phyloP scores from a whole-genome alignment of 2,329 filamentous ascomycete genomes.

The Cytospora paraplurivora region DNA sequence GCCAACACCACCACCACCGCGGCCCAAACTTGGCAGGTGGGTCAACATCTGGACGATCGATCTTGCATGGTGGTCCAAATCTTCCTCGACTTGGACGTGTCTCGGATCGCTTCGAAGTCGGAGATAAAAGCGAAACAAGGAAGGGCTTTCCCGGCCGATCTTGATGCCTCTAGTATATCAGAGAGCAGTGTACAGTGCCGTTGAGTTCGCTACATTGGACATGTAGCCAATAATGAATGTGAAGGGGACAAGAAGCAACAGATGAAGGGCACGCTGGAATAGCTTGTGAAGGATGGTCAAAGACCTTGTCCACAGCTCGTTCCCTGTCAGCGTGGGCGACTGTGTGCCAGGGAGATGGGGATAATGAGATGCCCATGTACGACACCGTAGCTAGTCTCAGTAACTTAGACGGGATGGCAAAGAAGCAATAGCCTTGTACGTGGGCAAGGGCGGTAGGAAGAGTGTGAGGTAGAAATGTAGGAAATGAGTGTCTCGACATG shows the following conservation, averaged over 20 bases:
- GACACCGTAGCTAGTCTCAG: conserved; percentile 1
- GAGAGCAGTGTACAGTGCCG: neutral
- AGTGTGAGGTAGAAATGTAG: neutral
- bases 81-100: neutral
- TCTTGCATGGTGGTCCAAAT: conserved; percentile 3
- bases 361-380: neutral
- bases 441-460: neutral
- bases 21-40: neutral
- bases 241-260: neutral
- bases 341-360: conserved; percentile 5
- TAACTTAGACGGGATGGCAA: neutral
- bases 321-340: neutral
- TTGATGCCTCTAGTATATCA: conserved; percentile 30
- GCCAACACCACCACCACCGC: neutral
- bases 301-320: conserved; percentile 20
- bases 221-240: neutral
- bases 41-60: neutral
- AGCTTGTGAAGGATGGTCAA: neutral
- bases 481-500: conserved; percentile 6
- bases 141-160: conserved; percentile 29
- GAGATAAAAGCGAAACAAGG: conserved; percentile 19
- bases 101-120: conserved; percentile 16
- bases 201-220: neutral
- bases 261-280: neutral
- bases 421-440: neutral